Conservation (phyloP, 2,329 filamentous ascomycete species). For the Xylaria polymorpha region DNA sequence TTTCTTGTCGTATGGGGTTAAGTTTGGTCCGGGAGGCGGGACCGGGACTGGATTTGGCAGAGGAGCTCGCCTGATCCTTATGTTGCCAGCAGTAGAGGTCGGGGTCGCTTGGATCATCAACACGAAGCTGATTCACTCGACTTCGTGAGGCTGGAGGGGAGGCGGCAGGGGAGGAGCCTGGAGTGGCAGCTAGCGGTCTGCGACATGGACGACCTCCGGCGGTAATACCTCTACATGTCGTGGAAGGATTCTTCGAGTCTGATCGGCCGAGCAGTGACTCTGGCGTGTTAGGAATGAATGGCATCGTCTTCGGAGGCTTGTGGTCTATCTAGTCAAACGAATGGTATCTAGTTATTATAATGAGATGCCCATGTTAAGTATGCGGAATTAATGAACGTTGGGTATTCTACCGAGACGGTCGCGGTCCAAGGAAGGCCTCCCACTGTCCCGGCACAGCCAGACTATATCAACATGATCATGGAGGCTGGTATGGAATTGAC, state of each 20-base stretch:
- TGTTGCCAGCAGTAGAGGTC: slow-evolving; percentile 95
- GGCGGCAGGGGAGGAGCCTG: slow-evolving; percentile 49
- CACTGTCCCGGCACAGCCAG: slow-evolving; percentile 25
- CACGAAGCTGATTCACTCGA: slow-evolving; percentile 51
- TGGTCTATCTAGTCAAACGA: slow-evolving; percentile 3
- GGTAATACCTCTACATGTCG: slow-evolving; percentile 90
- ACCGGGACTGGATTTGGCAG: slow-evolving; percentile 60
- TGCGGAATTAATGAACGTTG: neutral
- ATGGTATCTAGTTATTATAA: neutral
- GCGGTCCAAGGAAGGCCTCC: slow-evolving; percentile 9
- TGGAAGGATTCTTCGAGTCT: slow-evolving; percentile 85
- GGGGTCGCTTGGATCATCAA: slow-evolving; percentile 65
- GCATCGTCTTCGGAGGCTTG: slow-evolving; percentile 59
- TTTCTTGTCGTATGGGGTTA: slow-evolving; percentile 74
- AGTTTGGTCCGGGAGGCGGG: slow-evolving; percentile 59
- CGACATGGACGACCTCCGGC: slow-evolving; percentile 85
- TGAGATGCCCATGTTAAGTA: neutral
- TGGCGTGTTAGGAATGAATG: slow-evolving; percentile 78
- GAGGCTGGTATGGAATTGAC: slow-evolving; percentile 32
- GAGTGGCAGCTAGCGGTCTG: slow-evolving; percentile 69
- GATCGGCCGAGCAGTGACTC: slow-evolving; percentile 81
- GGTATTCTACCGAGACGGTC: neutral
- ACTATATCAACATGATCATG: slow-evolving; percentile 22
- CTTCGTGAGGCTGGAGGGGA: slow-evolving; percentile 43
- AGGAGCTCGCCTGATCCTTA: slow-evolving; percentile 79